Evolutionary conservation across 768 basidiomycete genomes (phyloP).

Genomic region (Boletus edulis): DNA sequence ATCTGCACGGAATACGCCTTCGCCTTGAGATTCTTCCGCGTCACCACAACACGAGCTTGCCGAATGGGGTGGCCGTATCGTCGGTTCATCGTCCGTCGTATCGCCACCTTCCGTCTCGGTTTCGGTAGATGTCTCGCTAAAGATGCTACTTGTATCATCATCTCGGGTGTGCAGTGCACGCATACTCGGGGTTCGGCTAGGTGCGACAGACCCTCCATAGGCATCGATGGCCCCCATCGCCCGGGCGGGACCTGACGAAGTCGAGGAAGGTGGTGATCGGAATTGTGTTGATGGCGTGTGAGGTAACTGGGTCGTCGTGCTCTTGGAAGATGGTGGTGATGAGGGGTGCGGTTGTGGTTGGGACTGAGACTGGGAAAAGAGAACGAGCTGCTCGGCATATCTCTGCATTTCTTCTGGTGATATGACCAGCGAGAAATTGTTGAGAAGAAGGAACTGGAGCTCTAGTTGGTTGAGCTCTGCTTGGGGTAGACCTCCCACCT

Average conservation of each 20-base stretch:
- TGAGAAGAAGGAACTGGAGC: conserved; percentile 93
- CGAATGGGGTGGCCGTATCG: conserved; percentile 57
- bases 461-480: conserved; percentile 95
- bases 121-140: conserved; percentile 43
- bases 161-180: conserved; percentile 26
- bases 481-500: conserved; percentile 96
- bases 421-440: conserved; percentile 91
- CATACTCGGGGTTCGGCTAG: conserved; percentile 29
- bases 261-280: conserved; percentile 13
- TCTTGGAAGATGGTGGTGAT: conserved; percentile 23
- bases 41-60: conserved; percentile 39
- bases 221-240: conserved; percentile 58
- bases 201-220: conserved; percentile 42
- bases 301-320: conserved; percentile 17
- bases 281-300: conserved; percentile 19
- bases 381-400: conserved; percentile 87
- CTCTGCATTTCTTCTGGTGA: conserved; percentile 89
- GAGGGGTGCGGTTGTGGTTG: conserved; percentile 36
- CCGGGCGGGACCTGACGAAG: conserved; percentile 37
- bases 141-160: conserved; percentile 33
- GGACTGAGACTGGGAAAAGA: conserved; percentile 55
- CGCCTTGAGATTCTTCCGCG: conserved; percentile 33
- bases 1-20: conserved; percentile 27
- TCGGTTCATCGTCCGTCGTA: conserved; percentile 79
- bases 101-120: conserved; percentile 53